phyloP scores from a whole-genome alignment of 257 asterid species.

The Euphrasia confusa region DNA sequence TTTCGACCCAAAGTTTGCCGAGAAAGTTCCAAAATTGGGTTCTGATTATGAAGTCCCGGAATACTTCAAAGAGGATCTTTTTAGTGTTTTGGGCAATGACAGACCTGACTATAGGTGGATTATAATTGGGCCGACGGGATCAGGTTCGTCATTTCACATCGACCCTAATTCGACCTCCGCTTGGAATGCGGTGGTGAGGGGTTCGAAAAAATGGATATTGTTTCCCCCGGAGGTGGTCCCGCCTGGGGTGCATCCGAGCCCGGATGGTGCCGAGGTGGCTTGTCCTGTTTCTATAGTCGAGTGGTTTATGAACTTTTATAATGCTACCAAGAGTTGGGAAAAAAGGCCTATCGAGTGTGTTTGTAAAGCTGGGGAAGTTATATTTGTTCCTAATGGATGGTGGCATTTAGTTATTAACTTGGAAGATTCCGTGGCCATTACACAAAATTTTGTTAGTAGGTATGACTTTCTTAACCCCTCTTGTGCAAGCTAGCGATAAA shows the following conservation, averaged over 20 bases:
- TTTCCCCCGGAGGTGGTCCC: constrained; percentile 96
- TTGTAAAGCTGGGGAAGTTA: constrained; percentile 90
- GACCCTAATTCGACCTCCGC: constrained; percentile 99
- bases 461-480: constrained; percentile 27
- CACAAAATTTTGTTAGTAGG: constrained; percentile 97
- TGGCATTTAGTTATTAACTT: constrained; percentile 98
- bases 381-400: constrained; percentile 98
- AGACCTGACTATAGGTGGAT: constrained; percentile 96
- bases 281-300: constrained; percentile 93
- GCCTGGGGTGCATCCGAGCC: constrained; percentile 97
- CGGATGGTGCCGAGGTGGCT: constrained; percentile 95
- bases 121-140: constrained; percentile 92
- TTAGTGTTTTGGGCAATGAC: constrained; percentile 70
- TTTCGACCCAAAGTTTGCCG: constrained; percentile 83
- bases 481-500: constrained; percentile 1
- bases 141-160: constrained; percentile 97
- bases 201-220: constrained; percentile 93
- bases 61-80: constrained; percentile 85
- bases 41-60: constrained; percentile 62
- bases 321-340: constrained; percentile 54
- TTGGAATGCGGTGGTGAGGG: constrained; percentile 94
- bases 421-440: constrained; percentile 92
- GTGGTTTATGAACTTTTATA: constrained; percentile 98
- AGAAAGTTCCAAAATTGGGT: constrained; percentile 68
- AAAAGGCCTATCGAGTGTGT: constrained; percentile 83